Evolutionary conservation across 805 yeast genomes (phyloP), one percentile per base, ranked within the genome.

Genomic region (Metschnikowia picachoensis): DNA sequence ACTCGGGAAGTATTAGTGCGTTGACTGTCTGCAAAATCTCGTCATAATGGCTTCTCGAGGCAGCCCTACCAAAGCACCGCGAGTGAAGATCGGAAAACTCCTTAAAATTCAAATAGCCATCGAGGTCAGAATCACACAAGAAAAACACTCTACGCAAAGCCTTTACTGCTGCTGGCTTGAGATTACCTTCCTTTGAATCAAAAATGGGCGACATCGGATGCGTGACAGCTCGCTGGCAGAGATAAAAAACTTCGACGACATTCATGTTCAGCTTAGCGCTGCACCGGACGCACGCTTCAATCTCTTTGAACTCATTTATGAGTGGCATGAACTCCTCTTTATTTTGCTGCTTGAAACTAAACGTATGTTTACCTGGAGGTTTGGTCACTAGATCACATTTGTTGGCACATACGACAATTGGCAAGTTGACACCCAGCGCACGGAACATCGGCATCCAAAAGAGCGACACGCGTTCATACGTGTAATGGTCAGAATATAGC

Each of bases 391-490:
- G 59, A 46, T 87, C 95, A 15, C 83, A 74, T 58, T 88, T 90
- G 64, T 90, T 94, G 44, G 91, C 90, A 65, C 95, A 85, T 2
- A 94, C 68, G 1, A 94, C 88, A n/a, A 94, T 83, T 0, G 99
- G 99, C 12, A 92, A 65, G 60, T 94, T 94, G 47, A 92, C 89
- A 3, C 99, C 99, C 77, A 89, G 74, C 0, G 96, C 87, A 50
- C 99, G 74, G 58, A 94, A 85, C 73, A 85, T 78, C 42, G 95
- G 94, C 78, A 94, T 83, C 99, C 99, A 94, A 63, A 90, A 90
- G 20, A 92, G 70, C 2, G 96, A 82, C 4, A 94, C 80, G 39
- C 98, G 74, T 62, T 94, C 98, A 61, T 90, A 94, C 0, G 98
- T 89, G 60, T 90, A 94, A 59, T 90, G 96, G 60, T 91, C 98